These are phyloP conservation scores for Fusarium sp. DNA, from an alignment of 2,329 filamentous ascomycete genomes.

Conservation along the genomic window DNA sequence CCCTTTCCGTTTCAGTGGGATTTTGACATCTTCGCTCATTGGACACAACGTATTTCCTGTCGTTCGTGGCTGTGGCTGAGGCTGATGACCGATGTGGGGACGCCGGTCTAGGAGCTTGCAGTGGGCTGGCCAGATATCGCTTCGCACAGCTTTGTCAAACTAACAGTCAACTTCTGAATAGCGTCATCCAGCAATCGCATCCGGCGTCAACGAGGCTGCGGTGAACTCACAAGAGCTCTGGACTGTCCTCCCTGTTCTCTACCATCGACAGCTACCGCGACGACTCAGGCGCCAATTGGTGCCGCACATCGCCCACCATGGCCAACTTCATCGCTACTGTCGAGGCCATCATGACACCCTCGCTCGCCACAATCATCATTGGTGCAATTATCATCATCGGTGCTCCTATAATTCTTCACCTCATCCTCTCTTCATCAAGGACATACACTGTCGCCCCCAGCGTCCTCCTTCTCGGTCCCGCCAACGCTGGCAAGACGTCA, in stretches of 20 bases:
- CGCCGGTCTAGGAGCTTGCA: slow-evolving; percentile 25
- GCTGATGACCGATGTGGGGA: slow-evolving; percentile 7
- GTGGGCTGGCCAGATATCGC: slow-evolving; percentile 33
- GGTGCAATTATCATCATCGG: slow-evolving; percentile 76
- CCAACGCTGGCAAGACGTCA: slow-evolving; percentile 86
- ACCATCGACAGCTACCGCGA: neutral
- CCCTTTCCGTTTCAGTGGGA: slow-evolving; percentile 1
- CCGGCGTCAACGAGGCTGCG: neutral
- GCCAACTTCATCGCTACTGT: slow-evolving; percentile 52
- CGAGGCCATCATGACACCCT: slow-evolving; percentile 68
- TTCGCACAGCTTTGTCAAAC: slow-evolving; percentile 24
- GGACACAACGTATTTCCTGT: slow-evolving; percentile 4
- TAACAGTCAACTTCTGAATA: neutral
- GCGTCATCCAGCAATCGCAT: neutral
- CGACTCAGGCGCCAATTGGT: slow-evolving; percentile 21
- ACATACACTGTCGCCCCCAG: slow-evolving; percentile 75
- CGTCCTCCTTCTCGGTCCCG: slow-evolving; percentile 83
- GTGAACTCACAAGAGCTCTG: neutral
- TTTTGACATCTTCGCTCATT: neutral
- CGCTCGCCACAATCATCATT: slow-evolving; percentile 69
- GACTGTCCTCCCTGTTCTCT: neutral
- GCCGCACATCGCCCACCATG: slow-evolving; percentile 46
- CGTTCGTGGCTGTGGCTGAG: slow-evolving; percentile 16
- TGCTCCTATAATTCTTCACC: slow-evolving; percentile 81
- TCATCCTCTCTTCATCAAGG: slow-evolving; percentile 73